phyloP scores from a whole-genome alignment of 495 filamentous ascomycete species.

The Annulohypoxylon stygium region DNA sequence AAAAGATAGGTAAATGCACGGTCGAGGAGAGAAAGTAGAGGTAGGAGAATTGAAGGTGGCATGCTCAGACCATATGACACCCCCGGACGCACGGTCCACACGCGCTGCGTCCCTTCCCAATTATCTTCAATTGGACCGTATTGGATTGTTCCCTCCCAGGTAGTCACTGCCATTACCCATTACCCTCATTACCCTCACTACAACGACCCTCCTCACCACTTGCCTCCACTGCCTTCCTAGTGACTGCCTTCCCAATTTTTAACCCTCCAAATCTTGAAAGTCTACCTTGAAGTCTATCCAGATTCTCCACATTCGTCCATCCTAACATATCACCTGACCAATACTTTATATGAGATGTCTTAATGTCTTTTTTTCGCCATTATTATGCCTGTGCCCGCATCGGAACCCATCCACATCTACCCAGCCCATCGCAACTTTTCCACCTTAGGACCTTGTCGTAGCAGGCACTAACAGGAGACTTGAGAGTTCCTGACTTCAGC shows the following conservation, averaged over 20 bases:
- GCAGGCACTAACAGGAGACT: conserved; percentile 27
- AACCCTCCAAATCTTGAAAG: conserved; percentile 2
- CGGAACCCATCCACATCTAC: conserved; percentile 1
- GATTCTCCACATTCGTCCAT: background rate
- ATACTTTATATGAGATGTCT: background rate
- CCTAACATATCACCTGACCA: background rate
- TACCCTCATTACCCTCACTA: background rate
- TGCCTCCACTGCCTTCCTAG: background rate
- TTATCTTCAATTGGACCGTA: background rate
- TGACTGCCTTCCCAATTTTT: background rate
- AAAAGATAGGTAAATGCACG: conserved; percentile 33
- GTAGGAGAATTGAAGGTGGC: conserved; percentile 51
- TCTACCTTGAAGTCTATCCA: background rate
- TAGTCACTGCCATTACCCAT: background rate
- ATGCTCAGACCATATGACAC: conserved; percentile 54
- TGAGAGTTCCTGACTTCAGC: conserved; percentile 25
- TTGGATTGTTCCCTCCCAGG: conserved; percentile 8
- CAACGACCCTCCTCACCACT: too few relatives aligned
- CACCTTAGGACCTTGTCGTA: conserved; percentile 1
- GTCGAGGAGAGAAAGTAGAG: conserved; percentile 36
- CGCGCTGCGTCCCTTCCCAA: conserved; percentile 21
- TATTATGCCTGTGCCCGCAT: background rate
- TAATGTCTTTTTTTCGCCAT: background rate
- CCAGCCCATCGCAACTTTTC: background rate
- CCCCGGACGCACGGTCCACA: conserved; percentile 52